A percentile compares a stretch with the other conserved stretches of the same genome.
Conservation (phyloP, 768 basidiomycete genomes). For the Trametes gibbosa region DNA sequence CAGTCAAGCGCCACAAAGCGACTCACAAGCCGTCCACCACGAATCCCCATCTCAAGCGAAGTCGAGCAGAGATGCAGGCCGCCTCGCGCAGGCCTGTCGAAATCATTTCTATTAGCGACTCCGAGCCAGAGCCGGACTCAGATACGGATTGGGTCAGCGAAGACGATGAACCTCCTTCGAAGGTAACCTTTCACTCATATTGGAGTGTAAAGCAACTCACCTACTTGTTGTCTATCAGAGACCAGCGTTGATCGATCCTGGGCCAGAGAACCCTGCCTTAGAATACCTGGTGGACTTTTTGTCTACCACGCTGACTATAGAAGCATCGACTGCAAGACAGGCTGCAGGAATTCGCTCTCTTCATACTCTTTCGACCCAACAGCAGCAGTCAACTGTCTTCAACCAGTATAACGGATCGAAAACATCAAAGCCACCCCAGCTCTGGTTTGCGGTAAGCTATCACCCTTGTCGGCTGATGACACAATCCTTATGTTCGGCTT, state of each 20-base stretch:
- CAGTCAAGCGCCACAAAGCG: not conserved
- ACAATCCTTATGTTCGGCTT: not conserved
- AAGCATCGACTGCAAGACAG: not conserved
- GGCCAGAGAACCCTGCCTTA: too few species aligned
- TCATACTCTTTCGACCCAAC: not conserved
- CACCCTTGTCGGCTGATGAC: too few species aligned
- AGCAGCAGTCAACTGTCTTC: not conserved
- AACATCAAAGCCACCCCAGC: not conserved
- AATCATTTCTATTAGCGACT: slow-evolving; percentile 2
- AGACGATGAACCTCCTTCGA: not conserved
- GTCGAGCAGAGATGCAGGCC: not conserved
- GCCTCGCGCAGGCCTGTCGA: not conserved
- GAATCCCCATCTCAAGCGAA: not conserved
- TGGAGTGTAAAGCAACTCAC: too few species aligned
- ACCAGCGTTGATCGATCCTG: too few species aligned
- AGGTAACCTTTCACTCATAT: not conserved
- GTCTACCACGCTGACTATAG: not conserved
- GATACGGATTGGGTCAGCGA: not conserved
- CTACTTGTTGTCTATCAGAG: too few species aligned
- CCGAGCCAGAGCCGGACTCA: not conserved
- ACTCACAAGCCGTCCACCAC: not conserved
- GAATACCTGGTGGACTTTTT: not conserved
- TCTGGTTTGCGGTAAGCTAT: not conserved
- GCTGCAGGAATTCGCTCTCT: not conserved
- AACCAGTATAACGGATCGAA: not conserved